Evolutionary conservation across 805 yeast species (phyloP), one percentile per base, ranked within the genome.

Genomic region (Kuraishia hungarica): DNA sequence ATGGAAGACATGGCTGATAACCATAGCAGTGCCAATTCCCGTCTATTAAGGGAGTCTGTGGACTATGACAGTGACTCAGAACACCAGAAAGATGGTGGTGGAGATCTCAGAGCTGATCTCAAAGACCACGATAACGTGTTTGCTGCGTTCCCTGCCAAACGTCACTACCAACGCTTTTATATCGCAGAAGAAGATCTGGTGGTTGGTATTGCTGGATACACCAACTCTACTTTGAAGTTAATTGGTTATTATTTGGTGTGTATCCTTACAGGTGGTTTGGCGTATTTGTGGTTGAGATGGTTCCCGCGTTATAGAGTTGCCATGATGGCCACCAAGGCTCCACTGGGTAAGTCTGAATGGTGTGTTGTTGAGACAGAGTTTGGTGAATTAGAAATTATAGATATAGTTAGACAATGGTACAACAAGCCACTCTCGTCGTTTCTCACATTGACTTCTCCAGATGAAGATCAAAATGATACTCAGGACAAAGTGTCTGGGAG

Each of bases 141-240:
- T 61, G 72, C 77, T 2, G 56, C 67, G 8, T 66, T 67, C 54
- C 70, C 72, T 3, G 77, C 87, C 0, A 68, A 60, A 13, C 68
- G 77, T 52, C 73, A 72, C 55, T 78, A 76, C 60, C 99, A 94
- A 70, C 77, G 97, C 56, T 90, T 88, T 68, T 94, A 93, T 68
- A 80, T 94, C 58, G 92, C 97, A 0, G 98, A 94, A 67, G 99
- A 94, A 67, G 99, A 94, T 72, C 74, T 94, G 64, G 93, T 93
- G 13, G 81, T 94, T 57, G 97, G 96, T 58, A 87, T 94, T 58
- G 99, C 97, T 0, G 98, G 98, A 3, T 94, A 89, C 68, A 69
- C 69, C 54, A 80, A 84, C 17, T 79, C 84, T 13, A 64, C 64
- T 51, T 54, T 76, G 60, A 80, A 83, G 58, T 62, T 70, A 3